Base-by-base conservation (phyloP, 2,329 filamentous ascomycete genomes). In the Aspergillus luchuensis region DNA sequence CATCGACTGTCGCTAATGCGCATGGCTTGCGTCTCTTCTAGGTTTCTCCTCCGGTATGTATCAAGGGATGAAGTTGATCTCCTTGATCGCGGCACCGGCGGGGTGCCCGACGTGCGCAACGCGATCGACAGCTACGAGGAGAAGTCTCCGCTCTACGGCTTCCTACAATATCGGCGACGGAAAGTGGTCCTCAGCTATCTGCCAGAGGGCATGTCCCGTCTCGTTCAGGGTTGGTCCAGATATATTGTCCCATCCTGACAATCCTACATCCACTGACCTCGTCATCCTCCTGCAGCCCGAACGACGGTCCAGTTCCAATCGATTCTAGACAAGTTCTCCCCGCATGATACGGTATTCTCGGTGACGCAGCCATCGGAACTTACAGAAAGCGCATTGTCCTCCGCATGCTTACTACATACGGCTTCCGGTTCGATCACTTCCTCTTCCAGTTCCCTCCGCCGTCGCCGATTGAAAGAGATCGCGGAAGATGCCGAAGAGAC, bases 181-280 rank as follows among this genome's bases (percentile, higher is more conserved):
- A 97, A 92, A 77, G 90, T 98, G 52, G 80, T 99, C 62, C 85
- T 99, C 76, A 97, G 95, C 80, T 97, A 95, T 75, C 85, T 97
- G 63, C 95, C 94, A 1, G 91, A 96, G 62, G 91, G 89, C 61
- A 94, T 93, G 66, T 98, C 95, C 64, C 87, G 95, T 70, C 82
- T 99, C 58, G 82, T 99, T 57, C 91, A 97, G 90, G 95, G 95
- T 97, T 28, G 7, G 25, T 28, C 25, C 25, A 28, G 25, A 28
- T 28, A 28, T 28, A 28, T 8, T 2, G 25, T 28, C 25, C 25
- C 25, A 2, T 28, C 25, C 25, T 28, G 25, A 28, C 25, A 28
- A 28, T 28, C 25, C 0, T 28, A 7, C 25, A 28, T 28, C 25
- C 25, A 56, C 63, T 64, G 54, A 66, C 51, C n/a, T 36, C 43